A percentile compares a stretch with the other conserved stretches of the same genome.
Conservation (phyloP, 2,329 filamentous ascomycete species). For the Arthrinium phaeospermum region DNA sequence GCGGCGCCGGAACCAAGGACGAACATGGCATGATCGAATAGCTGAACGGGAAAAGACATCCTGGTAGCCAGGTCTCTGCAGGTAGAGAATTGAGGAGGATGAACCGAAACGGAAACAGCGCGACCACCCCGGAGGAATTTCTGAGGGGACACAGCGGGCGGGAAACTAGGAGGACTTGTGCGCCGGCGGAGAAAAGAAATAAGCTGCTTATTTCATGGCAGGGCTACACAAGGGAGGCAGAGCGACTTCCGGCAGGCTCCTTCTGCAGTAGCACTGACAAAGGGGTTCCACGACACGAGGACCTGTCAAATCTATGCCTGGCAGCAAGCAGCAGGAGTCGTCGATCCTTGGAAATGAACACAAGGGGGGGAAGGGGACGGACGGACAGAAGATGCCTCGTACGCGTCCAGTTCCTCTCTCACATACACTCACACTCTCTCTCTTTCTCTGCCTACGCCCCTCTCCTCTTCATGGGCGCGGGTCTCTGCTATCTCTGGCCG, state of each 20-base stretch:
- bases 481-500: background rate
- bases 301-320: conserved; percentile 3
- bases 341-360: background rate
- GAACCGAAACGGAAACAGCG: background rate
- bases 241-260: background rate
- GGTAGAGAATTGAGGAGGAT: background rate
- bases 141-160: background rate
- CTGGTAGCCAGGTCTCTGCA: background rate
- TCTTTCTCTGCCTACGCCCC: background rate
- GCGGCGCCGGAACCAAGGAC: background rate
- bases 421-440: too few species aligned
- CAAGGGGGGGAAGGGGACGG: background rate
- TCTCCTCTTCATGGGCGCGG: background rate
- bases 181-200: background rate
- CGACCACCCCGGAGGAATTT: background rate
- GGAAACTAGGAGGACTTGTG: background rate
- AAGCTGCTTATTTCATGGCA: background rate
- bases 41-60: background rate
- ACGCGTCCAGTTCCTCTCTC: too few species aligned
- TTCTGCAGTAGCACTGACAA: background rate
- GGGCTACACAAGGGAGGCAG: background rate
- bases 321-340: background rate
- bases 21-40: background rate
- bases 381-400: background rate
- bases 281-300: background rate